Conservation (phyloP, 2,329 filamentous ascomycete genomes). For the Dactylellina leptospora region DNA sequence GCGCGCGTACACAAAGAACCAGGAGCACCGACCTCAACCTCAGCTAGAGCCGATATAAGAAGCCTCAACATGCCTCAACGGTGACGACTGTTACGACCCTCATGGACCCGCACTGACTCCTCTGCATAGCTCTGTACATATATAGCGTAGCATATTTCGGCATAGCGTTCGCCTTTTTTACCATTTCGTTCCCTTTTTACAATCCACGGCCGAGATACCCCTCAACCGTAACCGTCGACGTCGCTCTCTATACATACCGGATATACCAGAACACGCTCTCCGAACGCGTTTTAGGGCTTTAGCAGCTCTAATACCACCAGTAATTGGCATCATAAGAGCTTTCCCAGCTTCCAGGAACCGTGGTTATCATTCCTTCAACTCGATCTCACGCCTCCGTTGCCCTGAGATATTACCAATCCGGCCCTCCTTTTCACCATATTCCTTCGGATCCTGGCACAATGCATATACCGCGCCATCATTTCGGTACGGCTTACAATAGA, state of each 20-base stretch:
- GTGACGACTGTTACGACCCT: slow-evolving; percentile 35
- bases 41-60: slow-evolving; percentile 26
- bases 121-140: slow-evolving; percentile 31
- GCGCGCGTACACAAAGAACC: slow-evolving; percentile 38
- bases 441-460: slow-evolving; percentile 64
- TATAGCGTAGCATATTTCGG: slow-evolving; percentile 16
- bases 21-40: slow-evolving; percentile 3
- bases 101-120: slow-evolving; percentile 3
- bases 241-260: slow-evolving; percentile 2
- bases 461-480: slow-evolving; percentile 91
- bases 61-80: slow-evolving; percentile 22
- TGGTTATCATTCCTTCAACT: not conserved
- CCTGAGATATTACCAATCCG: too few relatives aligned
- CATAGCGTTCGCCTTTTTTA: not conserved
- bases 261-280: not conserved
- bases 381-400: not conserved
- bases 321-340: not conserved
- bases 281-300: slow-evolving; percentile 26
- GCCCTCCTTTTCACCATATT: not conserved
- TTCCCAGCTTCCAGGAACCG: not conserved
- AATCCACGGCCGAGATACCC: slow-evolving; percentile 7
- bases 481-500: slow-evolving; percentile 90
- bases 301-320: not conserved
- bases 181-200: not conserved
- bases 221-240: slow-evolving; percentile 4